Evolutionary conservation across 2,329 filamentous ascomycete species (phyloP), one percentile per base, ranked within the genome.

Genomic region (Setomelanomma holmii): DNA sequence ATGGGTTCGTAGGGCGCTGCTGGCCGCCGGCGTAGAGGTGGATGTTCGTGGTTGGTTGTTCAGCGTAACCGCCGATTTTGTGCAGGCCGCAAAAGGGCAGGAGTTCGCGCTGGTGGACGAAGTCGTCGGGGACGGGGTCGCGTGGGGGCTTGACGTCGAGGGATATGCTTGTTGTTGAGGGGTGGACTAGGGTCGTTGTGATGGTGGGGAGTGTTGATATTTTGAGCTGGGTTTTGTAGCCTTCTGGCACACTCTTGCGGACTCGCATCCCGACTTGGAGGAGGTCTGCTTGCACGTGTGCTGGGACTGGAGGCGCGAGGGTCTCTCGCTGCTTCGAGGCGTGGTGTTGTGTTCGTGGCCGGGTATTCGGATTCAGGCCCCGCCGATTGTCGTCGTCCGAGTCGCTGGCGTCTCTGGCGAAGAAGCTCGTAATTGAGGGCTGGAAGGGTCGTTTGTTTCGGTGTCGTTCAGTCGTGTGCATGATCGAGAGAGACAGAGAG

Each of bases 231-330:
- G 90, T 96, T 79, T 96, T 96, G 82, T 97, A 97, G 53, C 93
- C 93, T 72, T 97, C 93, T 0, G 91, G 89, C 6, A 98, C 89
- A 10, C 90, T 90, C 78, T 98, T 98, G 71, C 93, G 89, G 44
- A 98, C 84, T 20, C 93, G 88, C 92, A 97, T 97, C 66, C 93
- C 93, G 59, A 98, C 93, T 66, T 84, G 90, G 36, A 97, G 81
- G n/a, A 98, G 86, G 56, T 89, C 89, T 30, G 92, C 83, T 75
- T 96, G 91, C 24, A 96, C 82, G 6, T 80, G 80, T 20, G 82
- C 75, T 1, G 90, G 86, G 12, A 93, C 79, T 4, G 73, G 64
- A 3, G 86, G 84, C n/a, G 71, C 55, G 40, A 65, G 53, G 40
- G 53, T 63, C 40, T 59, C 49, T 30, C 49, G 56, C 21, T 59